Evolutionary conservation across 108 stramenopile genomes (phyloP).

Genomic region (Pseudonitzschia pungens): DNA sequence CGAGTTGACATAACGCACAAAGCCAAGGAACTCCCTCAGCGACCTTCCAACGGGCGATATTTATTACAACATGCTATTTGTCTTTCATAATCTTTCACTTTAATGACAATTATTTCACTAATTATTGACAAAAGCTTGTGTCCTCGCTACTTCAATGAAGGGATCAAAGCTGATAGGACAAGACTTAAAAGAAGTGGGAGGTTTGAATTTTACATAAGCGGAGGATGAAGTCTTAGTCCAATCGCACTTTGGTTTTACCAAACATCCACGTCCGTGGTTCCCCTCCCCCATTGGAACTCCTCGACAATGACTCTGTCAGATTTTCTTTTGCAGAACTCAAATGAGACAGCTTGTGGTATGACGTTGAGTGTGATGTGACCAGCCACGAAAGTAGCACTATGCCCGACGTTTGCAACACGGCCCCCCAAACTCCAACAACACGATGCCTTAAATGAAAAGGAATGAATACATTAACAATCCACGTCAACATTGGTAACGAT

Average conservation of each 20-base stretch:
- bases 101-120: no score
- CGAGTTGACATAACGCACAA: no score
- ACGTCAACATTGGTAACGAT: constrained; percentile 65
- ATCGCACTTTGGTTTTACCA: constrained; percentile 40
- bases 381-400: constrained; percentile 69
- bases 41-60: no score
- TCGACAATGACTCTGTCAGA: constrained; percentile 35
- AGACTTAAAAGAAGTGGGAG: no score
- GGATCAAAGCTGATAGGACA: no score
- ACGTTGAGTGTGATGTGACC: constrained; percentile 63
- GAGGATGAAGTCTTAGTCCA: no score
- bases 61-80: no score
- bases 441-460: constrained; percentile 73
- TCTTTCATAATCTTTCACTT: no score
- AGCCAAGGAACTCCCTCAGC: no score
- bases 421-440: constrained; percentile 56
- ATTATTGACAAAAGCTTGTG: no score
- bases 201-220: no score
- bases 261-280: constrained; percentile 34
- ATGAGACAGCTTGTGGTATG: constrained; percentile 69
- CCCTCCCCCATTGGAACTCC: constrained; percentile 3
- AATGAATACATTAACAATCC: constrained; percentile 52
- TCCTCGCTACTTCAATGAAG: no score
- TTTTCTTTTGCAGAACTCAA: constrained; percentile 30
- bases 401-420: constrained; percentile 59